Percentiles rank a stretch among this genome's conserved stretches.
Evolutionary conservation across 192 early-diverging fungal genomes (phyloP).

Genomic region (Coemansia sp.): DNA sequence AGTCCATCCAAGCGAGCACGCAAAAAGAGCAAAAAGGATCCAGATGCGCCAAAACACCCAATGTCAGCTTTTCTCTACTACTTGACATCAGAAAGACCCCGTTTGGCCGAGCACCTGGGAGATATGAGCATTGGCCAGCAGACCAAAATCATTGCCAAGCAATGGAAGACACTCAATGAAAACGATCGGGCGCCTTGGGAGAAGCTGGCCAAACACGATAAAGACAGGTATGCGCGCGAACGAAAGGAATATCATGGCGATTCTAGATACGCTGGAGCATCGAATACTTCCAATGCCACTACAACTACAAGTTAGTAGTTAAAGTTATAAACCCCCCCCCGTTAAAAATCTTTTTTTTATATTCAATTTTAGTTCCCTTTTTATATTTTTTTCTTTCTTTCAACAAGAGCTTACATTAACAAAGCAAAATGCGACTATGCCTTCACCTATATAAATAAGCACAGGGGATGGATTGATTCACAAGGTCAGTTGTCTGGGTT

Average conservation of each 20-base stretch:
- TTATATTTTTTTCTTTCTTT: not conserved
- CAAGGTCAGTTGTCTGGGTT: constrained; percentile 31
- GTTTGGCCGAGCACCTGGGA: constrained; percentile 62
- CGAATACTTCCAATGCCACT: not conserved
- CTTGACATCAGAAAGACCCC: constrained; percentile 62
- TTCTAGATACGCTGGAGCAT: constrained; percentile 14
- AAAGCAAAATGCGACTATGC: too few species aligned
- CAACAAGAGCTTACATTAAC: not conserved
- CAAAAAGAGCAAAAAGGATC: constrained; percentile 71
- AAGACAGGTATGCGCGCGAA: constrained; percentile 62
- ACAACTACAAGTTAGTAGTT: constrained; percentile 14
- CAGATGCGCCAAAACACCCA: constrained; percentile 78
- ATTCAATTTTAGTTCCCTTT: too few species aligned
- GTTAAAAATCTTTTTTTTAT: too few species aligned
- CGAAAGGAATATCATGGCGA: constrained; percentile 56
- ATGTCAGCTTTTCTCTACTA: constrained; percentile 85
- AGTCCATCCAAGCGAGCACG: constrained; percentile 47
- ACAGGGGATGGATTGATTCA: not conserved
- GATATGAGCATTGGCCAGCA: constrained; percentile 71
- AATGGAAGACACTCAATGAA: constrained; percentile 55
- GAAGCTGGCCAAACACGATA: constrained; percentile 55
- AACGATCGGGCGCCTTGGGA: constrained; percentile 55
- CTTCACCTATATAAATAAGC: too few species aligned
- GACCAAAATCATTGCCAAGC: constrained; percentile 67
- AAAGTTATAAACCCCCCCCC: too few species aligned